Evolutionary conservation across 805 yeast genomes (phyloP).

Genomic region (Starmerella kuoi): DNA sequence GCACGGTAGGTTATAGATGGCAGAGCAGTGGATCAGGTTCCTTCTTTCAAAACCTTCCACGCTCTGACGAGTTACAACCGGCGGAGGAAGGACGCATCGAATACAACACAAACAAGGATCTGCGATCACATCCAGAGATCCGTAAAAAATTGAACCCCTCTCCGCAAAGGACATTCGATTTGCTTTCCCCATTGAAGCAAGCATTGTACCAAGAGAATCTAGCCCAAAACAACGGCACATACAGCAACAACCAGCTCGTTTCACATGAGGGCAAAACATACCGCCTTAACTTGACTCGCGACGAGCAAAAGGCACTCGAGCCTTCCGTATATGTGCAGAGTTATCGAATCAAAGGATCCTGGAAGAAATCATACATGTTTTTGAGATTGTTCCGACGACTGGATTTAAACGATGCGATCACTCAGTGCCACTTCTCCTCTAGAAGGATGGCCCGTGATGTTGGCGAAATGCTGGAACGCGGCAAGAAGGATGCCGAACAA

Average conservation of each 20-base stretch:
- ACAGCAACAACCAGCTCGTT: conserved; percentile 47
- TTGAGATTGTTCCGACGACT: conserved; percentile 63
- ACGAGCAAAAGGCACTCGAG: conserved; percentile 68
- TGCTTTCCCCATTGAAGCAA: conserved; percentile 60
- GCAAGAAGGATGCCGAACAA: conserved; percentile 53
- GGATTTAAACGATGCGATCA: conserved; percentile 66
- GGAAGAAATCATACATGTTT: conserved; percentile 75
- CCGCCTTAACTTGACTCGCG: conserved; percentile 43
- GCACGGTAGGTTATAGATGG: conserved; percentile 5
- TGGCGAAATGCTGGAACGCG: conserved; percentile 60
- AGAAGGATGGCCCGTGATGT: conserved; percentile 71
- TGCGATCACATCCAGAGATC: conserved; percentile 20
- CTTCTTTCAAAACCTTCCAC: conserved; percentile 10
- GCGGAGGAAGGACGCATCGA: background rate
- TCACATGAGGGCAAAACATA: conserved; percentile 37
- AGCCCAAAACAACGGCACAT: conserved; percentile 50
- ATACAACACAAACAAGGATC: conserved; percentile 19
- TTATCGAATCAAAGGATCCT: conserved; percentile 71
- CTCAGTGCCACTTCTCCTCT: conserved; percentile 79
- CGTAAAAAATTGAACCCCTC: conserved; percentile 36
- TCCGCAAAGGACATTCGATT: conserved; percentile 32
- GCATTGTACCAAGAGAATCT: conserved; percentile 53
- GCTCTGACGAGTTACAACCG: background rate
- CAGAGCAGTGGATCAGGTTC: conserved; percentile 15
- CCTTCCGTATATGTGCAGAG: conserved; percentile 79